A percentile compares a stretch with the other conserved stretches of the same genome.
phyloP scores from a whole-genome alignment of 2,329 filamentous ascomycete species.

The Neodidymelliopsis sp. region DNA sequence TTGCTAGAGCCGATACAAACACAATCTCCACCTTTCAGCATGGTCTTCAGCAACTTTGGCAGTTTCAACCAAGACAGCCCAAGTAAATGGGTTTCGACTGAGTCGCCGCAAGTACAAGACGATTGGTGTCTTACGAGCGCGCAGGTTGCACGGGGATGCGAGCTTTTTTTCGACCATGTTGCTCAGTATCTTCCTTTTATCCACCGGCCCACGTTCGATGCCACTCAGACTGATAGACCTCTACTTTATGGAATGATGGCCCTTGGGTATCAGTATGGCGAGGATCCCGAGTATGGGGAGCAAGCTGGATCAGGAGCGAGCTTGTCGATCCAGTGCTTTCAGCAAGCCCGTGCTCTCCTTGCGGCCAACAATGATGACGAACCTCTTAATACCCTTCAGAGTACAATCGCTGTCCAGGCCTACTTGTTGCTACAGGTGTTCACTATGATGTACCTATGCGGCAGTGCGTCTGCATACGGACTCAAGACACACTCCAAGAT shows the following conservation, averaged over 20 bases:
- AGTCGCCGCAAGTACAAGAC: constrained; percentile 10
- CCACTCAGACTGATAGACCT: constrained; percentile 3
- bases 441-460: constrained; percentile 29
- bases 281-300: constrained; percentile 21
- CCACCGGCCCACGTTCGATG: constrained; percentile 25
- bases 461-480: constrained; percentile 26
- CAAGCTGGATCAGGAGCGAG: constrained; percentile 17
- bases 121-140: constrained; percentile 18
- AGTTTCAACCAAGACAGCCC: constrained; percentile 21
- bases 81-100: constrained; percentile 10
- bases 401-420: constrained; percentile 22
- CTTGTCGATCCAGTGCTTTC: constrained; percentile 22
- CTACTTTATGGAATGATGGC: constrained; percentile 26
- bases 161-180: constrained; percentile 23
- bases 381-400: neutral
- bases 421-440: constrained; percentile 28
- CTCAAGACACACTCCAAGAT: constrained; percentile 33
- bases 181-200: constrained; percentile 22
- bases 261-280: constrained; percentile 29
- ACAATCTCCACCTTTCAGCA: neutral
- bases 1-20: neutral
- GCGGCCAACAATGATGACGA: constrained; percentile 16
- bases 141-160: constrained; percentile 17
- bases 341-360: constrained; percentile 23
- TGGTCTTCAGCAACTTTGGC: constrained; percentile 3